phyloP scores from a whole-genome alignment of 2,329 filamentous ascomycete species.

The Fusarium sp. region DNA sequence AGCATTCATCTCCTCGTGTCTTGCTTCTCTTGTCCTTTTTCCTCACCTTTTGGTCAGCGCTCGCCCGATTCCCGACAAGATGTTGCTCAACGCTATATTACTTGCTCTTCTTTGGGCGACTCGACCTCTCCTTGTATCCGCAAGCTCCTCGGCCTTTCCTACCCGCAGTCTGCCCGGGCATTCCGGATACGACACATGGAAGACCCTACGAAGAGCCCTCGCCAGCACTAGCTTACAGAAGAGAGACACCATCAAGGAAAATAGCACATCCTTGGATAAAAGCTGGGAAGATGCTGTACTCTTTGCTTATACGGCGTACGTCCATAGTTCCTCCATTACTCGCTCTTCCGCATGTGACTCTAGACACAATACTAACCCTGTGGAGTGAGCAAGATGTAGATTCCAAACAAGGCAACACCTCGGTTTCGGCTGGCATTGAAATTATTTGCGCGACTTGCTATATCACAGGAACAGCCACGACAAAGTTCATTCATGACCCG shows the following conservation, averaged over 20 bases:
- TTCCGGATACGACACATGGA: background rate
- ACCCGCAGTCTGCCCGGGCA: background rate
- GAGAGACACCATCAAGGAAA: background rate
- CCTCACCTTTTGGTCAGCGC: background rate
- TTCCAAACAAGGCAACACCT: background rate
- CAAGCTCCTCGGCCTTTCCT: background rate
- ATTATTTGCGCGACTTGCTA: constrained; percentile 2
- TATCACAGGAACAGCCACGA: background rate
- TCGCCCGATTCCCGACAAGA: background rate
- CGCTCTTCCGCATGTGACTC: background rate
- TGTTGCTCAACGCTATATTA: background rate
- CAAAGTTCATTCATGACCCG: background rate
- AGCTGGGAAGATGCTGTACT: constrained; percentile 6
- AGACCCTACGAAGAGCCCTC: background rate
- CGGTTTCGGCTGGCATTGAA: background rate
- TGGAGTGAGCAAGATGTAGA: background rate
- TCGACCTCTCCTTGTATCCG: background rate
- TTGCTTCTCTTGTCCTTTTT: background rate
- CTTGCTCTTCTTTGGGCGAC: constrained; percentile 2
- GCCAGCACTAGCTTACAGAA: background rate
- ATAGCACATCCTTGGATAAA: background rate
- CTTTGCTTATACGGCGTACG: background rate
- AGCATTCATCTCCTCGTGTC: background rate
- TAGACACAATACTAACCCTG: background rate
- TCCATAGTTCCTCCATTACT: background rate